Evolutionary conservation across 169 alveolate genomes (phyloP), one percentile per base, ranked within the genome.

Genomic region (Plasmodium adleri): DNA sequence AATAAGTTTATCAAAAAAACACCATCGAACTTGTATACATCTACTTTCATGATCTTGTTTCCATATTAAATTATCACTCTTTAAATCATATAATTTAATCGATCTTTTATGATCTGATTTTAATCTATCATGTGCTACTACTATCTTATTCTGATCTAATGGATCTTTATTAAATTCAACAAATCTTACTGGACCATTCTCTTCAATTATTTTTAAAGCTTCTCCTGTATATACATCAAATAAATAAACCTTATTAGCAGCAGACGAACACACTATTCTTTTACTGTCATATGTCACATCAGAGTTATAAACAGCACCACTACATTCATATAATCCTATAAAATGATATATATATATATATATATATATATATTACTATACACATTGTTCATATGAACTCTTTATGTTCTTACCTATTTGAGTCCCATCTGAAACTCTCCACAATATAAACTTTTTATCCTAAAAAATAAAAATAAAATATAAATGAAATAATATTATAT

Each of bases 121-220:
- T 78, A 96, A 95, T 89, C 94, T 94, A 76, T 96, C 98, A 72
- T 93, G 96, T 17, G 95, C 96, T 32, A 95, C 94, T 62, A 95
- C 95, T 74, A 96, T 92, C 71, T 70, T 92, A 88, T 93, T 93
- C 92, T 96, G 98, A 62, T 93, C 88, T 39, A 88, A 75, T 10
- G 97, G 98, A 28, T 94, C 76, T 72, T 94, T 94, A 88, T 95
- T 94, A 95, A 96, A 96, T 87, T 96, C 98, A 7, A 96, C 98
- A 67, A 93, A 96, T 63, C 98, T 93, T 66, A 73, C 93, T 20
- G 97, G 95, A 1, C 97, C 97, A 68, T 72, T 93, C 28, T 93
- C 96, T 22, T 91, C 88, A 7, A 93, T 91, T 10, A 93, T 96
- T 32, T 88, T 93, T 32, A 94, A 73, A 15, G 93, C 43, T 50